These are phyloP conservation scores for Endocarpon pusillum DNA, from an alignment of 495 filamentous ascomycete genomes.

Conservation along the genomic window DNA sequence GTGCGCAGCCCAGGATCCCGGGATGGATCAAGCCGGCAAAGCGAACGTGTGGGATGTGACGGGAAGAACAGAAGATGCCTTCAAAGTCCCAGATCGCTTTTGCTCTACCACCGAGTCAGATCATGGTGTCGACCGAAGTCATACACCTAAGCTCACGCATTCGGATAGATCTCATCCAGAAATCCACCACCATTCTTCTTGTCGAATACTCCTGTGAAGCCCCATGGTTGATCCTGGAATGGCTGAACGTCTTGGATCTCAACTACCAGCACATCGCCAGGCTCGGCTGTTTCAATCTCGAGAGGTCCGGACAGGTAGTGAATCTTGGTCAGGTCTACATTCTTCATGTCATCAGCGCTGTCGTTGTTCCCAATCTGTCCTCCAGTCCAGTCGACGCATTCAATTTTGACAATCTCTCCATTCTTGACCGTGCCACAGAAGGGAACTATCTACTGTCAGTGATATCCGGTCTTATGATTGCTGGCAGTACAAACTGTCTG, in stretches of 20 bases:
- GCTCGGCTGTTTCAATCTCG: slow-evolving; percentile 70
- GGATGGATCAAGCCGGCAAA: slow-evolving; percentile 91
- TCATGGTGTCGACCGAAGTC: not conserved
- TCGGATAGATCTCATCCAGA: slow-evolving; percentile 76
- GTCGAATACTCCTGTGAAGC: slow-evolving; percentile 77
- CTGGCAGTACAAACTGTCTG: slow-evolving; percentile 44
- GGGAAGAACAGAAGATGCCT: slow-evolving; percentile 79
- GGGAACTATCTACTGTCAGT: slow-evolving; percentile 41
- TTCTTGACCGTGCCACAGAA: slow-evolving; percentile 58
- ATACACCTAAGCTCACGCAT: slow-evolving; percentile 33
- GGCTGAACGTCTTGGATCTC: slow-evolving; percentile 96
- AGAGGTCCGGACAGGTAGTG: slow-evolving; percentile 90
- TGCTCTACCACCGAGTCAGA: slow-evolving; percentile 32
- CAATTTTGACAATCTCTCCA: slow-evolving; percentile 83
- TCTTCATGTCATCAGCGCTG: slow-evolving; percentile 69
- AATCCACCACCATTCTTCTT: slow-evolving; percentile 81
- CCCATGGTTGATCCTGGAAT: slow-evolving; percentile 75
- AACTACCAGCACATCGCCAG: slow-evolving; percentile 73
- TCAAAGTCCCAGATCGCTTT: slow-evolving; percentile 98
- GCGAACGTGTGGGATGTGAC: slow-evolving; percentile 78
- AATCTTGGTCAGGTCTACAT: slow-evolving; percentile 67
- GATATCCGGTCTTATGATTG: slow-evolving; percentile 1
- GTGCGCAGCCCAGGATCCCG: slow-evolving; percentile 83
- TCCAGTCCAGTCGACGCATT: slow-evolving; percentile 81
- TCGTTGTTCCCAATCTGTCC: slow-evolving; percentile 86